Conservation (phyloP, 2,329 filamentous ascomycete species). For the Aspergillus pseudoterreus region DNA sequence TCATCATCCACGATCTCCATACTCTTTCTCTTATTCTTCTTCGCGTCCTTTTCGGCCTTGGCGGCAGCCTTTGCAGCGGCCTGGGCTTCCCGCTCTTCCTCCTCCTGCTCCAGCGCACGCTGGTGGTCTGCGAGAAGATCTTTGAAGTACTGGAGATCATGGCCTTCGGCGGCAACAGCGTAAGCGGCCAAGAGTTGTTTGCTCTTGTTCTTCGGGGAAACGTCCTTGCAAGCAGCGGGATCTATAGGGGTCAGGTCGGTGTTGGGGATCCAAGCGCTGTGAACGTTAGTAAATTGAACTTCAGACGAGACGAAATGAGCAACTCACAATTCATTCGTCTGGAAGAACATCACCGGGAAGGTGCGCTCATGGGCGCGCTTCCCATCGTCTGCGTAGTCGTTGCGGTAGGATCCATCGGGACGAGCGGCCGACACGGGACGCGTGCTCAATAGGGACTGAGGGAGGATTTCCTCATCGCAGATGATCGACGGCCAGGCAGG, state of each 20-base stretch:
- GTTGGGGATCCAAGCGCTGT: constrained; percentile 87
- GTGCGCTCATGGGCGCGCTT: constrained; percentile 81
- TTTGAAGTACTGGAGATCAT: constrained; percentile 81
- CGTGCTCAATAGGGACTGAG: constrained; percentile 67
- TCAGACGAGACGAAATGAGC: constrained; percentile 1
- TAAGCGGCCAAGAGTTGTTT: constrained; percentile 79
- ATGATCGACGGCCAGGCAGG: constrained; percentile 93
- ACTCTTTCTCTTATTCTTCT: constrained; percentile 48
- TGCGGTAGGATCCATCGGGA: constrained; percentile 79
- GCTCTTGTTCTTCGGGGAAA: constrained; percentile 68
- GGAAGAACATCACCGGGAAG: constrained; percentile 91
- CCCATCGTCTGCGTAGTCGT: constrained; percentile 81
- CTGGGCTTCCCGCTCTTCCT: constrained; percentile 64
- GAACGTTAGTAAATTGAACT: constrained; percentile 8
- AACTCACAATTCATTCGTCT: constrained; percentile 93
- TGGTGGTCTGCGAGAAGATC: constrained; percentile 63
- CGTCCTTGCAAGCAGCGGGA: constrained; percentile 64
- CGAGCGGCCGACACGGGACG: constrained; percentile 82
- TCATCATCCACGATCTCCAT: constrained; percentile 51
- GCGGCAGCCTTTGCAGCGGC: constrained; percentile 53
- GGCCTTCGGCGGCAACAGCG: constrained; percentile 70
- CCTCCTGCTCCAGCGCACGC: constrained; percentile 52
- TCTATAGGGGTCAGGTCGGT: constrained; percentile 75
- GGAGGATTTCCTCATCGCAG: constrained; percentile 92
- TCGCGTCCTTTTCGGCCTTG: constrained; percentile 52